Percentiles rank a stretch among this genome's conserved stretches.
phyloP scores from a whole-genome alignment of 106 monocot genomes.

The Cymbidium sinense region DNA sequence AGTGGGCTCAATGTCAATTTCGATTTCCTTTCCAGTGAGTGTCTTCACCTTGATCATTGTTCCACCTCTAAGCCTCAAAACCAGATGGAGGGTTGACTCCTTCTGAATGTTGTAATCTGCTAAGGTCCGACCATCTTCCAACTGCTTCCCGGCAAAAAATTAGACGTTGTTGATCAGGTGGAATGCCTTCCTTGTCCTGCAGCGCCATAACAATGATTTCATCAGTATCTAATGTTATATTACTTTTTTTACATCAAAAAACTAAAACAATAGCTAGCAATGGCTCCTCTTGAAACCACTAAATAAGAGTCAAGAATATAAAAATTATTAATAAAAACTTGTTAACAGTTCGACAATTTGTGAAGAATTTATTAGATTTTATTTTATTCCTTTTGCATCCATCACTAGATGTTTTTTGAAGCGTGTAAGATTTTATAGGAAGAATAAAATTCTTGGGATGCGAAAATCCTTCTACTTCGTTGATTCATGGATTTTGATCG shows the following conservation, averaged over 20 bases:
- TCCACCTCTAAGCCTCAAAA: slow-evolving; percentile 41
- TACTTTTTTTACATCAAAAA: neutral
- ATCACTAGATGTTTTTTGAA: too few species aligned
- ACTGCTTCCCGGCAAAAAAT: slow-evolving; percentile 18
- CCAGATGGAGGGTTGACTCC: slow-evolving; percentile 36
- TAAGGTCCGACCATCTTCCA: slow-evolving; percentile 25
- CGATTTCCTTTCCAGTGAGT: slow-evolving; percentile 44
- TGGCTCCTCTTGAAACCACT: neutral
- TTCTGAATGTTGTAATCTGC: slow-evolving; percentile 29
- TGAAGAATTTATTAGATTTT: too few species aligned
- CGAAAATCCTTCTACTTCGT: too few species aligned
- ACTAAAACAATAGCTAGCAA: neutral
- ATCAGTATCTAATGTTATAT: neutral
- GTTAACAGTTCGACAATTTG: neutral
- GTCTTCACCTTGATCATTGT: slow-evolving; percentile 47
- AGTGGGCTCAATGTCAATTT: slow-evolving; percentile 39
- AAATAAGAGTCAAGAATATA: neutral
- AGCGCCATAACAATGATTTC: neutral
- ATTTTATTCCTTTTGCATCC: too few species aligned
- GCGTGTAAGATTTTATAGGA: too few species aligned
- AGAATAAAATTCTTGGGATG: too few species aligned
- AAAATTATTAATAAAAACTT: neutral
- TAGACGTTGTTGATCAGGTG: slow-evolving; percentile 15
- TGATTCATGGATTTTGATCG: too few species aligned
- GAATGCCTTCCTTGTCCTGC: slow-evolving; percentile 29